Percentiles rank a stretch among this genome's conserved stretches.
These are phyloP conservation scores for Nitzschia sp. DNA, from an alignment of 108 stramenopile species.

Conservation along the genomic window DNA sequence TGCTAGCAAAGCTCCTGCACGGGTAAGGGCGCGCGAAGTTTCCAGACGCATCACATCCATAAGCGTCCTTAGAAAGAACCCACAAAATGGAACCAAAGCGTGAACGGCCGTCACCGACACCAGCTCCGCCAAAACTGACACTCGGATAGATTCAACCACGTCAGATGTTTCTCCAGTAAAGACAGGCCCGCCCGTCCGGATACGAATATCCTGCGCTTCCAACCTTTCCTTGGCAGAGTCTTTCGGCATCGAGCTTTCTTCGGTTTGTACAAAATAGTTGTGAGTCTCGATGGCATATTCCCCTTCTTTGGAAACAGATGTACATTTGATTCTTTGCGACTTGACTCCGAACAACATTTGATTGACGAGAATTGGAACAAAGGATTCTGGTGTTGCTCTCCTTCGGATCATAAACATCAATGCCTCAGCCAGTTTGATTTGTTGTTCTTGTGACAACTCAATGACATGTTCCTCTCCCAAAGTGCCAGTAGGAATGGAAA, in stretches of 20 bases:
- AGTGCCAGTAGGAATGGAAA: neutral
- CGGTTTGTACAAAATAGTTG: conserved; percentile 46
- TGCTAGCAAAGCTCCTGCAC: conserved; percentile 65
- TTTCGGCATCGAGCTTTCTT: conserved; percentile 14
- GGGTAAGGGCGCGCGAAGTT: conserved; percentile 52
- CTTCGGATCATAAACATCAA: conserved; percentile 71
- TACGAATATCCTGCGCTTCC: conserved; percentile 56
- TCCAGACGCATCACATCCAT: conserved; percentile 54
- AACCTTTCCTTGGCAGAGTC: conserved; percentile 4
- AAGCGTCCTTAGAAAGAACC: conserved; percentile 26
- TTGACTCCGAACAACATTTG: conserved; percentile 53
- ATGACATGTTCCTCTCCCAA: conserved; percentile 5
- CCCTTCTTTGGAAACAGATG: neutral
- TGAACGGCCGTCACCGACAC: conserved; percentile 38
- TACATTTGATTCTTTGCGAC: neutral
- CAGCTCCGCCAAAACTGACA: conserved; percentile 62
- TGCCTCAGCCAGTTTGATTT: conserved; percentile 78
- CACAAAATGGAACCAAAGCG: conserved; percentile 47
- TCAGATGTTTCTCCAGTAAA: conserved; percentile 71
- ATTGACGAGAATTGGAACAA: conserved; percentile 46
- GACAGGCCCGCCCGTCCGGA: conserved; percentile 77
- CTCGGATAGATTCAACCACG: conserved; percentile 56
- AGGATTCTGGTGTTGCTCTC: conserved; percentile 53
- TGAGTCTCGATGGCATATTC: conserved; percentile 60
- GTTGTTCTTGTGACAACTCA: conserved; percentile 49